Evolutionary conservation across 2,329 filamentous ascomycete genomes (phyloP).

Genomic region (Fusarium protoensiforme): DNA sequence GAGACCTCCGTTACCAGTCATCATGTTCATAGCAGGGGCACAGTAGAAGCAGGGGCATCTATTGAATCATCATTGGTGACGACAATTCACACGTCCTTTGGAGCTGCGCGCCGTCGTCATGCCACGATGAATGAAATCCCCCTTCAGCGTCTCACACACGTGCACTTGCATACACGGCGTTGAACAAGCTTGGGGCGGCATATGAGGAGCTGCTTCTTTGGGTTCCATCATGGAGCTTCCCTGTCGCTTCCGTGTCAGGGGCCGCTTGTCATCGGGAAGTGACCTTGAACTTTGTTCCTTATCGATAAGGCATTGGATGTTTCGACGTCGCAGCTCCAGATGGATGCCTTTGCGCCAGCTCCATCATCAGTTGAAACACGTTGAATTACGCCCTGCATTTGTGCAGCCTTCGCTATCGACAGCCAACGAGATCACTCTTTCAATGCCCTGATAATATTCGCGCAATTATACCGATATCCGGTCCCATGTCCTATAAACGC

Average conservation of each 20-base stretch:
- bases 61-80: not conserved
- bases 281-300: constrained; percentile 24
- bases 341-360: constrained; percentile 14
- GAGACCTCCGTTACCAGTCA: not conserved
- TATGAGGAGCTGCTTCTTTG: constrained; percentile 9
- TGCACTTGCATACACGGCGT: constrained; percentile 19
- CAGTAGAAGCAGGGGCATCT: not conserved
- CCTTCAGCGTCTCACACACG: constrained; percentile 16
- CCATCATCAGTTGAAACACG: constrained; percentile 7
- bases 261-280: not conserved
- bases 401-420: constrained; percentile 2
- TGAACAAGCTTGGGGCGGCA: constrained; percentile 19
- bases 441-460: constrained; percentile 25
- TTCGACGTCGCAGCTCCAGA: constrained; percentile 28
- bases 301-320: constrained; percentile 29
- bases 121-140: not conserved
- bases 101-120: not conserved
- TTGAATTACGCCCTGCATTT: not conserved
- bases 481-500: constrained; percentile 81
- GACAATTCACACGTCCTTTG: not conserved
- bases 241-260: constrained; percentile 12
- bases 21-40: not conserved
- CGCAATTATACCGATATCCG: constrained; percentile 6
- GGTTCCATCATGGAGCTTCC: constrained; percentile 6
- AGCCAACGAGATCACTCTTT: not conserved